Evolutionary conservation across 108 stramenopile species (phyloP), one percentile per base, ranked within the genome.

Genomic region (Nannochloropsis oceanica): DNA sequence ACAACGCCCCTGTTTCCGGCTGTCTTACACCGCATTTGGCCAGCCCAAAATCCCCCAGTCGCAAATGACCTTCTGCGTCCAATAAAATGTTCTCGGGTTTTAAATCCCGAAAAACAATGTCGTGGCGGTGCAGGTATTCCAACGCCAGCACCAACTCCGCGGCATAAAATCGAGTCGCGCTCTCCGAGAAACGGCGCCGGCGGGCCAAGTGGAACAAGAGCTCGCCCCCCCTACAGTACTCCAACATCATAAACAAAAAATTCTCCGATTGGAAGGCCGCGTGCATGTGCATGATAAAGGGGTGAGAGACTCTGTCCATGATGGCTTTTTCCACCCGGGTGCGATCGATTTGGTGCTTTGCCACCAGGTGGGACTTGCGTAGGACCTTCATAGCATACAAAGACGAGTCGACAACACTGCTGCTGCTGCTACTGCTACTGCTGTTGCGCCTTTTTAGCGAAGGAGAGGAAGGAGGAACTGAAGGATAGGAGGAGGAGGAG

Each of bases 331-430:
- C 97, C n/a, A 96, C 96, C 86, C 95, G 93, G 0, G 96, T 98
- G 83, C 96, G 93, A 93, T 96, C 97, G 84, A 97, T 95, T 90
- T 99, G 98, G 26, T 94, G 84, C 81, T 97, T 92, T 43, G 94
- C 92, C 34, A 97, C 93, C 18, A 99, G 85, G 84, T 97, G 95
- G 44, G 94, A 86, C 89, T 99, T 99, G 85, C 94, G 91, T 24
- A 99, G 91, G 73, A 98, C 95, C 92, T 99, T 99, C 97, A 99
- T 99, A 73, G 98, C 98, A 91, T 94, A 98, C 24, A 97, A 25
- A 25, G 25, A 26, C 22, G 26, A 13, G 80, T 25, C 80, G 5
- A 26, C 80, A 9, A 5, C 25, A 25, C 13, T 26, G 25, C n/a
- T 24, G 80, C 25, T 26, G 25, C 80, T 25, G 80, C 26, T 26